These are phyloP conservation scores for Vicia villosa DNA, from an alignment of 306 rosid genomes.

Conservation along the genomic window DNA sequence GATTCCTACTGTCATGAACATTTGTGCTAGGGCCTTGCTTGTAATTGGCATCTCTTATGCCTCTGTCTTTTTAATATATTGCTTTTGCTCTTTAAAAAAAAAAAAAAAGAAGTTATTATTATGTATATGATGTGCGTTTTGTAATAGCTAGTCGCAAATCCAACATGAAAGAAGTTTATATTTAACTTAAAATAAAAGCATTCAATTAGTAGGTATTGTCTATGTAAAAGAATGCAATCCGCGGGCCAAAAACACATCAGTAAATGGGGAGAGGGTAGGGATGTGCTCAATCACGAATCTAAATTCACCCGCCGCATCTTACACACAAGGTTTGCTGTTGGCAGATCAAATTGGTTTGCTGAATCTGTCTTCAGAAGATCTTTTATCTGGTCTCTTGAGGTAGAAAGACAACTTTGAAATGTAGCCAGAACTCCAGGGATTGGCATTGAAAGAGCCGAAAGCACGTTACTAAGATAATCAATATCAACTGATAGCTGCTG, in stretches of 20 bases:
- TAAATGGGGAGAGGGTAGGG: neutral
- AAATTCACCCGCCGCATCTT: constrained; percentile 80
- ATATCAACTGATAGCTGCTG: constrained; percentile 91
- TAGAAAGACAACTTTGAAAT: constrained; percentile 77
- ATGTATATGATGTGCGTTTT: neutral
- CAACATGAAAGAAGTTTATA: constrained; percentile 18
- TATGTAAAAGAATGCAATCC: constrained; percentile 33
- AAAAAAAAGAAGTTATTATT: neutral
- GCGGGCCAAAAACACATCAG: constrained; percentile 12
- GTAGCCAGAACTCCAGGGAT: constrained; percentile 77
- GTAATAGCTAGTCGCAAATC: constrained; percentile 19
- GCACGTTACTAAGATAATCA: constrained; percentile 91
- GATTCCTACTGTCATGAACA: no score
- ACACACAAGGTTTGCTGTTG: constrained; percentile 87
- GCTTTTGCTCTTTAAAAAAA: no score
- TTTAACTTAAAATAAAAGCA: neutral
- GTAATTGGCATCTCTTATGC: no score
- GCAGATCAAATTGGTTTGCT: constrained; percentile 74
- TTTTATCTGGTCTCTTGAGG: constrained; percentile 75
- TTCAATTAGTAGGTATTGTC: neutral
- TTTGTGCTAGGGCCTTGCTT: no score
- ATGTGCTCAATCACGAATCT: constrained; percentile 36
- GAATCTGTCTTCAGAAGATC: constrained; percentile 73
- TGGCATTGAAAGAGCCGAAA: constrained; percentile 91
- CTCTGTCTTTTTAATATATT: no score